Evolutionary conservation across 345 rosid species (phyloP), one percentile per base, ranked within the genome.

Genomic region (Linum lewisii): DNA sequence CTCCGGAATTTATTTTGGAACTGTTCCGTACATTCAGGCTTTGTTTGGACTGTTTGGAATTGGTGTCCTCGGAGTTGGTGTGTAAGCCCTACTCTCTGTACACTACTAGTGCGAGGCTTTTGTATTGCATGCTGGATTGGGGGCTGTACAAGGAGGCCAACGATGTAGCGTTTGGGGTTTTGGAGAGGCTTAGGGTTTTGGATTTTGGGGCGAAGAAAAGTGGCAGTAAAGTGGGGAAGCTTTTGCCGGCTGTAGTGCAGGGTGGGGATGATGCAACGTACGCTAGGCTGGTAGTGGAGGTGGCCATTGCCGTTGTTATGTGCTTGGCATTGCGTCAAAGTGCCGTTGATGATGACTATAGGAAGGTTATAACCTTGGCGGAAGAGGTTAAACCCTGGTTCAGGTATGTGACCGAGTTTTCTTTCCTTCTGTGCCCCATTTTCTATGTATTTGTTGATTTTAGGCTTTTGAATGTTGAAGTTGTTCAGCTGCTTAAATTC

Each of bases 371-470:
- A 21, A 32, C 56, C 24, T 55, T 93, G 74, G 77, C 85, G 11
- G 77, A 76, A 50, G 94, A 89, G 77, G 91, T 79, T 22, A 65
- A 63, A 54, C 82, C 62, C 13, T 93, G 99, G 91, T 77, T 79
- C 73, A 66, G 86, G 98, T 92, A 20, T 61, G 75, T 68, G 38
- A 32, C 13, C 29, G 21, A 20, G 16, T n/a, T n/a, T 20, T 20
- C 32, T 26, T 26, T 26, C 6, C 32, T 26, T 26, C 6, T 26
- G 32, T 26, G 32, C 32, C 32, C 32, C 32, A 26, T 26, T 26
- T 26, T 26, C 32, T 26, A 26, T 26, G 2, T 6, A 26, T 26
- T 6, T 26, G 3, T 26, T 2, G 32, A 4, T 52, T 21, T 52
- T 1, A 8, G 0, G 23, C 19, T 8, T n/a, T 52, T n/a, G 22